Evolutionary conservation across 2,329 filamentous ascomycete genomes (phyloP), one percentile per base, ranked within the genome.

Genomic region (Hymenoscyphus fraxineus): DNA sequence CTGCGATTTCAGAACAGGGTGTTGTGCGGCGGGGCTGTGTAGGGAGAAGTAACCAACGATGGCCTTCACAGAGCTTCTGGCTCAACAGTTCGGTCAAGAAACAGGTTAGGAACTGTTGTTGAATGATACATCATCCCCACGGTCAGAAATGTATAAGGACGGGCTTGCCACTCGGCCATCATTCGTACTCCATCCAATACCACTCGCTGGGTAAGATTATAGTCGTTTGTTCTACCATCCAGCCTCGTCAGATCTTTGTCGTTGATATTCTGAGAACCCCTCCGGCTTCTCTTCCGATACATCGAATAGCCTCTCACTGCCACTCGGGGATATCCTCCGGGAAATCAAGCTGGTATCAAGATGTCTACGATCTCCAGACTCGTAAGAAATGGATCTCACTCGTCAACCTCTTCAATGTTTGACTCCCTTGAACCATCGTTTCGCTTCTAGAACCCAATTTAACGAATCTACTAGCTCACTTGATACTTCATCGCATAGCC

Each of bases 401-500:
- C 55, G 5, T 57, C 55, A 6, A 57, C 27, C 32, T 57, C 55
- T 57, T 57, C 55, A 32, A 57, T 57, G 55, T 57, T 35, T n/a
- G 55, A 57, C 31, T 38, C 12, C 15, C 55, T 27, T 27, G 3
- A 22, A 22, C 6, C 27, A 55, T 7, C n/a, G n/a, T 27, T 27
- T 27, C 27, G n/a, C 15, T 19, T 35, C 15, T 12, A 5, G 6
- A 57, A 57, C 12, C 16, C 32, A 1, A 19, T 31, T 59, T 65
- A 62, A 67, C 39, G 57, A 35, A 32, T 39, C 47, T 35, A 35
- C 19, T 16, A 72, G 68, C 40, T 67, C 70, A 9, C 51, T 66
- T 16, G 72, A 73, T 41, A 63, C 39, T 32, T 71, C 71, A 15
- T 69, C 70, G 22, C 71, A 71, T 51, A 64, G 69, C 59, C 71